These are phyloP conservation scores for Aspergillus viridinutans DNA, from an alignment of 2,329 filamentous ascomycete species.

Conservation along the genomic window DNA sequence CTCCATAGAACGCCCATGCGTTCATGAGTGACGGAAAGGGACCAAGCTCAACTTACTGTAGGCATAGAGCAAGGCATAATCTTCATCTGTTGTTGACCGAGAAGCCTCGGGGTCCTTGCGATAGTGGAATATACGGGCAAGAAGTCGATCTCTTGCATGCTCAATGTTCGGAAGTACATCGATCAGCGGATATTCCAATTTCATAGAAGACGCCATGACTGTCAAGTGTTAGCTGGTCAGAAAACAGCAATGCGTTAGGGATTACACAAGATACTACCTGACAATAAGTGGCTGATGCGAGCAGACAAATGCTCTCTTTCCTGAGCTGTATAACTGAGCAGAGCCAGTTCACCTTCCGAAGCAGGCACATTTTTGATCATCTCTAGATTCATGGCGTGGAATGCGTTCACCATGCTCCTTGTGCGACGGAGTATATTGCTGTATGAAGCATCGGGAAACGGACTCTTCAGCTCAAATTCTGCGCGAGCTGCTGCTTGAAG, in stretches of 20 bases:
- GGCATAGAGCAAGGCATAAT: slow-evolving; percentile 89
- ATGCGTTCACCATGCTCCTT: slow-evolving; percentile 80
- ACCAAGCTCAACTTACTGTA: slow-evolving; percentile 57
- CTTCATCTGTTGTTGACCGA: slow-evolving; percentile 49
- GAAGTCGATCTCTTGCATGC: slow-evolving; percentile 71
- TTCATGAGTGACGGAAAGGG: background rate
- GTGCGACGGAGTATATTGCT: slow-evolving; percentile 73
- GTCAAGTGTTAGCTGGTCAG: slow-evolving; percentile 38
- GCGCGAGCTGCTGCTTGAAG: slow-evolving; percentile 69
- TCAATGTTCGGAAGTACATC: slow-evolving; percentile 82
- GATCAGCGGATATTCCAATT: slow-evolving; percentile 88
- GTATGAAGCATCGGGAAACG: slow-evolving; percentile 73
- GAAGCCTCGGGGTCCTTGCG: slow-evolving; percentile 61
- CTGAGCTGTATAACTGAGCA: slow-evolving; percentile 71
- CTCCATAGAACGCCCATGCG: slow-evolving; percentile 1
- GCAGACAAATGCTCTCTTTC: slow-evolving; percentile 80
- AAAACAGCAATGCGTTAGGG: background rate
- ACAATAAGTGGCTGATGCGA: slow-evolving; percentile 82
- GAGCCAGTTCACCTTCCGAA: slow-evolving; percentile 73
- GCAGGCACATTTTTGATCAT: slow-evolving; percentile 74
- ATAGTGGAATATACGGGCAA: slow-evolving; percentile 86
- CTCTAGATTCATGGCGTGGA: slow-evolving; percentile 93
- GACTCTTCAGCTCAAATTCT: slow-evolving; percentile 83
- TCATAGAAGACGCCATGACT: slow-evolving; percentile 88
- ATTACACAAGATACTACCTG: slow-evolving; percentile 39